Evolutionary conservation across 192 early-diverging fungal genomes (phyloP).

Genomic region (Phycomyces nitens): DNA sequence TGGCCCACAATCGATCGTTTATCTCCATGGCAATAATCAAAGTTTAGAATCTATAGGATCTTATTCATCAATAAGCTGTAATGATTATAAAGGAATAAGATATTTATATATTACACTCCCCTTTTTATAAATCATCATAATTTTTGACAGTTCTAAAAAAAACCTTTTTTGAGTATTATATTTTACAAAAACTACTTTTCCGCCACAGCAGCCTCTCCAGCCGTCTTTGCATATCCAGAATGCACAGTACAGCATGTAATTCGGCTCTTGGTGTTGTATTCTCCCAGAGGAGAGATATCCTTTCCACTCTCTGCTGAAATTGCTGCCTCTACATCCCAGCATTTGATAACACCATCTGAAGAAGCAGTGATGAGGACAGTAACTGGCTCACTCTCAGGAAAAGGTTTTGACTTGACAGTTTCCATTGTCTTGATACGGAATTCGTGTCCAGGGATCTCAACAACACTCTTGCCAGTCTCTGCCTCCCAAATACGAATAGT

Average conservation of each 20-base stretch:
- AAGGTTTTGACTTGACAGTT: slow-evolving; percentile 23
- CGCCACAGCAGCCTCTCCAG: slow-evolving; percentile 3
- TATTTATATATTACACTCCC: too few relatives aligned
- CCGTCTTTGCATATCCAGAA: slow-evolving; percentile 15
- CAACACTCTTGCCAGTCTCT: slow-evolving; percentile 41
- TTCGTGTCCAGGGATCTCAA: slow-evolving; percentile 41
- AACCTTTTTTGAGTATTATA: not conserved
- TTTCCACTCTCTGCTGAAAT: slow-evolving; percentile 16
- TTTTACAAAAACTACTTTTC: not conserved
- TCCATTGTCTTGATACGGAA: slow-evolving; percentile 43
- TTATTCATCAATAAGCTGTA: too few relatives aligned
- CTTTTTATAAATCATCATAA: too few relatives aligned
- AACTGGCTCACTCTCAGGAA: not conserved
- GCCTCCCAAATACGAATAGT: slow-evolving; percentile 50
- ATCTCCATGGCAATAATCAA: too few relatives aligned
- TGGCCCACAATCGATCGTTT: too few relatives aligned
- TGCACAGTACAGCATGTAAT: slow-evolving; percentile 46
- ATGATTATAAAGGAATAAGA: too few relatives aligned
- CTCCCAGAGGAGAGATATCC: slow-evolving; percentile 35
- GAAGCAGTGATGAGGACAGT: slow-evolving; percentile 56
- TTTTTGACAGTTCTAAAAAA: too few relatives aligned
- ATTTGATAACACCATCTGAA: slow-evolving; percentile 69
- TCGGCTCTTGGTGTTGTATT: slow-evolving; percentile 58
- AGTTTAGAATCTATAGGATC: too few relatives aligned
- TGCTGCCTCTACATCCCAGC: slow-evolving; percentile 59